Evolutionary conservation across 148 eudicot species (phyloP).

Genomic region (Fallopia convolvulus): DNA sequence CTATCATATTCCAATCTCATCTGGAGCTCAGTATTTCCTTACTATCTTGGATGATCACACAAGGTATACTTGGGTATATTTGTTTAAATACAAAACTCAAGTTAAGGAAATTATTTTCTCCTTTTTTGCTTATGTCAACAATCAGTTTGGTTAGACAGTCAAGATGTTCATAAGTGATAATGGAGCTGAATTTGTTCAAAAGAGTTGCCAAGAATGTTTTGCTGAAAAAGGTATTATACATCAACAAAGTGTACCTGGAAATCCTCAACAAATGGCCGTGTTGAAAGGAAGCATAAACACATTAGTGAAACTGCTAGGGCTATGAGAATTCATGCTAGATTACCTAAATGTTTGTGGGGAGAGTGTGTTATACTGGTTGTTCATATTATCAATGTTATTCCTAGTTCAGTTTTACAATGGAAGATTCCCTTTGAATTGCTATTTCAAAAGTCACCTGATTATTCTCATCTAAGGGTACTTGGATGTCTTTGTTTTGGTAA

Average conservation of each 20-base stretch:
- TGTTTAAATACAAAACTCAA: not conserved
- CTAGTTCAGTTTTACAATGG: not conserved
- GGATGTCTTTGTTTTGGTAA: conserved; percentile 11
- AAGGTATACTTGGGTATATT: not conserved
- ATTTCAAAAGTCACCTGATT: not conserved
- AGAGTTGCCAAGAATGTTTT: not conserved
- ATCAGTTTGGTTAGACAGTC: not conserved
- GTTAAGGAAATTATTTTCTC: not conserved
- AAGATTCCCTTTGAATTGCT: not conserved
- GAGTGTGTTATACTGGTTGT: not conserved
- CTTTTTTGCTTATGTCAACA: not conserved
- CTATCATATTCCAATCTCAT: not conserved
- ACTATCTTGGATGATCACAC: not conserved
- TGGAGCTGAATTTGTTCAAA: not conserved
- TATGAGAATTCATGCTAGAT: not conserved
- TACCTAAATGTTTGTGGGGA: not conserved
- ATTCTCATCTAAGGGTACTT: not conserved
- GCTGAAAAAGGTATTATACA: not conserved
- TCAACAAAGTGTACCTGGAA: not conserved
- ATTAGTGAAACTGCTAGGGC: not conserved
- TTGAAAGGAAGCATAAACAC: not conserved
- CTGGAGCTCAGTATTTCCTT: not conserved
- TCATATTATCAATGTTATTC: not conserved
- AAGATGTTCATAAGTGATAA: not conserved
- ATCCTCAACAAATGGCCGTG: not conserved